Evolutionary conservation across 768 basidiomycete species (phyloP).

Genomic region (Punctularia strigosozonata): DNA sequence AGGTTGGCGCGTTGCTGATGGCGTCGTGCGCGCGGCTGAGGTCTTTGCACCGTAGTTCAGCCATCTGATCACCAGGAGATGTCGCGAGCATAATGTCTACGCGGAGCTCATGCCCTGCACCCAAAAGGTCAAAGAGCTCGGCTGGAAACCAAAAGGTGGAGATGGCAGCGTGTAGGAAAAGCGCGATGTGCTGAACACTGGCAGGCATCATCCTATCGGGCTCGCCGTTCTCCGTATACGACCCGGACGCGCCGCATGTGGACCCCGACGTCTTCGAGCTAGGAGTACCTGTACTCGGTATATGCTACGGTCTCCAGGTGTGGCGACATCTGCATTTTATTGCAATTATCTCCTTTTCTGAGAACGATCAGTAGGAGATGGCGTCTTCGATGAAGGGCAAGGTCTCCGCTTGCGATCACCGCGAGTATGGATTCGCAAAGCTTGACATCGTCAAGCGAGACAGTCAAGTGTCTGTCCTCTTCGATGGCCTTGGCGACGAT

Average conservation of each 20-base stretch:
- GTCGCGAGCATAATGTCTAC: conserved; percentile 94
- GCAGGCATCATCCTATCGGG: conserved; percentile 93
- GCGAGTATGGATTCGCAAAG: conserved; percentile 91
- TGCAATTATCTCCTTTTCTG: not conserved
- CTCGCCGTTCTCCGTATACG: conserved; percentile 97
- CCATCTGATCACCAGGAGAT: conserved; percentile 93
- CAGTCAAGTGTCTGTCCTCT: conserved; percentile 57
- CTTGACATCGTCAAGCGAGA: conserved; percentile 53
- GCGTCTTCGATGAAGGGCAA: conserved; percentile 80
- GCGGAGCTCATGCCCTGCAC: conserved; percentile 98
- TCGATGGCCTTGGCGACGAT: conserved; percentile 77
- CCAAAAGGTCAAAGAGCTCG: conserved; percentile 73
- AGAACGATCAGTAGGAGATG: conserved; percentile 58
- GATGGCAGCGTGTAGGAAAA: not conserved
- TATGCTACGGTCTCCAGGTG: conserved; percentile 95
- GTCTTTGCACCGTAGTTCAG: conserved; percentile 55
- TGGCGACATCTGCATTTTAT: conserved; percentile 8
- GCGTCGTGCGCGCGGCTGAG: conserved; percentile 6
- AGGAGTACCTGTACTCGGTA: conserved; percentile 87
- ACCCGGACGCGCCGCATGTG: conserved; percentile 82
- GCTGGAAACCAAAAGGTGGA: conserved; percentile 89
- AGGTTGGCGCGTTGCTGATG: conserved; percentile 43
- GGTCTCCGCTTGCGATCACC: conserved; percentile 77
- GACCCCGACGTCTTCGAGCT: conserved; percentile 85
- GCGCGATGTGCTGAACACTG: not conserved